Base-by-base conservation (phyloP, 73 alveolate genomes). In the Paramecium octaurelia region DNA sequence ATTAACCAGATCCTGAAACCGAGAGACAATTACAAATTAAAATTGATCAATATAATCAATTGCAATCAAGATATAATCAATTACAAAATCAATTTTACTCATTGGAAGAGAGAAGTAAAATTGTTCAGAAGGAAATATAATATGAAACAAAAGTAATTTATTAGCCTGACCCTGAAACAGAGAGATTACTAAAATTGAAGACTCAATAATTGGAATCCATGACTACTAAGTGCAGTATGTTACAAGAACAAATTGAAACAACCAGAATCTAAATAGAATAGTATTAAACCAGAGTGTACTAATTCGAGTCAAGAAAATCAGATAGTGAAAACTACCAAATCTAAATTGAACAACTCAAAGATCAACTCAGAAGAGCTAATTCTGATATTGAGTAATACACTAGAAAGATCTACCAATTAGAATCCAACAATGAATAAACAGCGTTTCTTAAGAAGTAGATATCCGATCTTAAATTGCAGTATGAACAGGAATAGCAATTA, bases 251-350 rank as follows among this genome's bases (percentile, higher is more conserved):
- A 73, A 73, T 73, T 73, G 87, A 73, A 20, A 12, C 29, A 11
- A 29, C 40, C n/a, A 36, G 38, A 73, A 73, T 18, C 0, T 73
- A 73, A 73, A 36, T 73, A 34, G 87, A 73, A 36, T 11, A 35
- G n/a, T 73, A 73, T 35, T 73, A 73, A 34, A 73, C 87, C 0
- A 73, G 21, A 38, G 11, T 73, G 16, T 73, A 73, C 40, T 35
- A 11, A 73, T 73, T 73, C 35, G 87, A 73, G 10, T 5, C 87
- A 35, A 73, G 87, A 38, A 73, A 73, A 40, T 73, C 87, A 36
- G 87, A 73, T 31, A 29, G 58, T 73, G 87, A 73, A 4, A 73
- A 73, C 9, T 34, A 73, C 40, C 40, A 0, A 40, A 73, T 73
- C 35, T 34, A 73, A 11, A 34, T 73, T 73, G 87, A 73, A 36